phyloP scores from a whole-genome alignment of 805 yeast species.

The Jamesozyma piceae region DNA sequence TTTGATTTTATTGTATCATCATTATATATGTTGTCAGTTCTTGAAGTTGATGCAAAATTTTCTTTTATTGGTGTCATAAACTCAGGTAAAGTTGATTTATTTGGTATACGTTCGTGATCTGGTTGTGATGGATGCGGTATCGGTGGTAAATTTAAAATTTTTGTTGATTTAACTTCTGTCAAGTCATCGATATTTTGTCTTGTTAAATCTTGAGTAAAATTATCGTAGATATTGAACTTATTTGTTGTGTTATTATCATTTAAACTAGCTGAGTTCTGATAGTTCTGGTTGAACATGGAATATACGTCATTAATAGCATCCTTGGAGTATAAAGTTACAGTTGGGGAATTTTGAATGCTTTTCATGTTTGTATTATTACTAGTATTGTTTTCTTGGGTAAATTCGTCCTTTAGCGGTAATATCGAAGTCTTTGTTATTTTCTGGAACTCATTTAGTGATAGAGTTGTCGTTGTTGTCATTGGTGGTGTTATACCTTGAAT shows the following conservation, averaged over 20 bases:
- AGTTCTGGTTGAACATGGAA: conserved; percentile 57
- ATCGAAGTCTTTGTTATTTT: conserved; percentile 31
- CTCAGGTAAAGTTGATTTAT: conserved; percentile 6
- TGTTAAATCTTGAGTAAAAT: conserved; percentile 33
- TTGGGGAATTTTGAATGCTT: conserved; percentile 50
- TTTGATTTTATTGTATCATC: conserved; percentile 6
- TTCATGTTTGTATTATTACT: conserved; percentile 3
- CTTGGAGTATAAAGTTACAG: conserved; percentile 67
- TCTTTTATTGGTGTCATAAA: conserved; percentile 27
- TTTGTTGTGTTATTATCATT: conserved; percentile 6
- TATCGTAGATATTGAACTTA: conserved; percentile 22
- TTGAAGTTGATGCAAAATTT: conserved; percentile 12
- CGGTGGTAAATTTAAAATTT: conserved; percentile 1
- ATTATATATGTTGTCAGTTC: too few relatives aligned
- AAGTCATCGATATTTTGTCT: conserved; percentile 28
- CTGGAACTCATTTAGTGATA: too few relatives aligned
- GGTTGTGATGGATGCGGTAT: background rate
- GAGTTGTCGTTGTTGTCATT: background rate
- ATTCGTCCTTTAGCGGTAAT: conserved; percentile 27
- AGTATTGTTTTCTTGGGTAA: background rate
- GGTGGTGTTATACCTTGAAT: background rate
- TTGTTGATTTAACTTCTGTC: conserved; percentile 27
- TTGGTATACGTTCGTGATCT: background rate
- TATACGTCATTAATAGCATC: conserved; percentile 67
- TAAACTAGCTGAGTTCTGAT: conserved; percentile 7